Conservation (phyloP, 2,329 filamentous ascomycete genomes). For the Cercospora canescens region DNA sequence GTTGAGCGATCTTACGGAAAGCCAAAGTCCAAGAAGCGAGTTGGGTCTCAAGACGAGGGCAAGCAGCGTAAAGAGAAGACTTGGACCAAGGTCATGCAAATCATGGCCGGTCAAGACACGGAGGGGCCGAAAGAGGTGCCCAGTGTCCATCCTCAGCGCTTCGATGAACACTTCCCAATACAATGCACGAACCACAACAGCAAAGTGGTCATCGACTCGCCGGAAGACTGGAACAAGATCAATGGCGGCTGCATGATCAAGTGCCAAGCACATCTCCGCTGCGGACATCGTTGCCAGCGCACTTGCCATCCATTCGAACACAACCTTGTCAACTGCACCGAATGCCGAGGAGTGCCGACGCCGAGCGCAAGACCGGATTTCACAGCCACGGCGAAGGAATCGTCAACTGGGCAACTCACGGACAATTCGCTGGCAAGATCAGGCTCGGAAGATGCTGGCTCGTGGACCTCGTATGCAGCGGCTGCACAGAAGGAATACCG, state of each 20-base stretch:
- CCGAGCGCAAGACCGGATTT: not conserved
- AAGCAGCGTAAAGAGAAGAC: slow-evolving; percentile 20
- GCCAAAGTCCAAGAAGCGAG: slow-evolving; percentile 21
- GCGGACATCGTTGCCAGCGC: slow-evolving; percentile 55
- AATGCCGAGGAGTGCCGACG: slow-evolving; percentile 22
- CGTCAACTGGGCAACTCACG: not conserved
- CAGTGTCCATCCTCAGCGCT: slow-evolving; percentile 15
- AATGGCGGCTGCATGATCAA: slow-evolving; percentile 54
- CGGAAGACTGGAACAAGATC: slow-evolving; percentile 55
- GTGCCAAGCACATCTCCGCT: slow-evolving; percentile 49
- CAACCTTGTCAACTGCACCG: slow-evolving; percentile 23
- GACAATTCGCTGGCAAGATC: not conserved
- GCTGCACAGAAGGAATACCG: slow-evolving; percentile 3
- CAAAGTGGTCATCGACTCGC: slow-evolving; percentile 35
- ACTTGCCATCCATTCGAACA: slow-evolving; percentile 54
- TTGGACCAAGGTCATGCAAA: slow-evolving; percentile 32
- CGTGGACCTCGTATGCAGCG: slow-evolving; percentile 12
- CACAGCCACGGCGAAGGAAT: not conserved
- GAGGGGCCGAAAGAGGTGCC: slow-evolving; percentile 22
- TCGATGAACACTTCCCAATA: slow-evolving; percentile 28
- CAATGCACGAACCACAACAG: slow-evolving; percentile 32
- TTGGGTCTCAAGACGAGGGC: not conserved
- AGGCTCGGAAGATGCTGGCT: not conserved
- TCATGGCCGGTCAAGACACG: slow-evolving; percentile 27
- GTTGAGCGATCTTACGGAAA: slow-evolving; percentile 19